Evolutionary conservation across 495 filamentous ascomycete species (phyloP).

Genomic region (Hypoxylon lenormandii): DNA sequence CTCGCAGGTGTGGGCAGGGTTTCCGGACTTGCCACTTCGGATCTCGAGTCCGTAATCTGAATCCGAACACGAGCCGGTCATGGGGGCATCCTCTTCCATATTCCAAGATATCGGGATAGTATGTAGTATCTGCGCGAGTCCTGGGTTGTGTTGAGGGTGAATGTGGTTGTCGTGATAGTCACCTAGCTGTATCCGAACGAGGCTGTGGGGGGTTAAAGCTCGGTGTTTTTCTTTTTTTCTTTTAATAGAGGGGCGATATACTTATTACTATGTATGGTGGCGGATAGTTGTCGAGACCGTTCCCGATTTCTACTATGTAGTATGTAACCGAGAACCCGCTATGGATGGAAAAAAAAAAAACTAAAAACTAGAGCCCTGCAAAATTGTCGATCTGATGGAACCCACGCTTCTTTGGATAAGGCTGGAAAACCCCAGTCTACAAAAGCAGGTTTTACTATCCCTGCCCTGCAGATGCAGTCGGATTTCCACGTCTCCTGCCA

Average conservation of each 20-base stretch:
- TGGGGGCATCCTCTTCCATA: constrained; percentile 7
- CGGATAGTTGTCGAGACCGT: constrained; percentile 6
- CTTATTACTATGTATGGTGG: background rate
- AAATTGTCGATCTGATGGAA: constrained; percentile 40
- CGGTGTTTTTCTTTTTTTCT: constrained; percentile 2
- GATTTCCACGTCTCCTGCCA: constrained; percentile 26
- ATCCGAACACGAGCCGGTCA: constrained; percentile 36
- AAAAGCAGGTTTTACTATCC: constrained; percentile 46
- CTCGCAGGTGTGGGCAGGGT: constrained; percentile 25
- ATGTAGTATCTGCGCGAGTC: constrained; percentile 7
- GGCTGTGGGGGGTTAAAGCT: constrained; percentile 23
- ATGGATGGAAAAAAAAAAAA: constrained; percentile 12
- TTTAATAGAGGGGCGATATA: background rate
- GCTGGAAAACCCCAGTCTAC: constrained; percentile 33
- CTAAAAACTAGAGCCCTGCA: constrained; percentile 26
- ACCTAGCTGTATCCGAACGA: constrained; percentile 5
- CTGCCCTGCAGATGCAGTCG: constrained; percentile 41
- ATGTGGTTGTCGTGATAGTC: constrained; percentile 21
- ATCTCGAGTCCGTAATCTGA: constrained; percentile 36
- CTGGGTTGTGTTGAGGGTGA: background rate
- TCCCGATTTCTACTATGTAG: constrained; percentile 15
- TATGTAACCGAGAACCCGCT: background rate
- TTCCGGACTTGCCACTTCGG: constrained; percentile 28
- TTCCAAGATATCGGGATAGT: constrained; percentile 5
- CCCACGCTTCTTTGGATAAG: constrained; percentile 30